Evolutionary conservation across 2,329 filamentous ascomycete species (phyloP).

Genomic region (Penicillium sp.): DNA sequence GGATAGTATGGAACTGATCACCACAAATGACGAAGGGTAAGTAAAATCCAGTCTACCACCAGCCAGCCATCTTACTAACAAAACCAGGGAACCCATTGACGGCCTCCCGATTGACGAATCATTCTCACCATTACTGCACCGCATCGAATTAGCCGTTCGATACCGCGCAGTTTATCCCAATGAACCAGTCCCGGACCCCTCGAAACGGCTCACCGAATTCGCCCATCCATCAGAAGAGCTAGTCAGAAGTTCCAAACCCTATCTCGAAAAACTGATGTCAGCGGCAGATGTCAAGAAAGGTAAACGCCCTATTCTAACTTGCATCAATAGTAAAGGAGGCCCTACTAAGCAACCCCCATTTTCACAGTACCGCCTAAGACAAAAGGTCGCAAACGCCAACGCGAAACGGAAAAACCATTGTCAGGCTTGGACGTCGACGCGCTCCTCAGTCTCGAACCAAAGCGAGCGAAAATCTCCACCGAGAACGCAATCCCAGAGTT

Average conservation of each 20-base stretch:
- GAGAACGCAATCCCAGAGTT: constrained; percentile 87
- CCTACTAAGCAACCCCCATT: constrained; percentile 19
- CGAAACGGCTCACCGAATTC: constrained; percentile 66
- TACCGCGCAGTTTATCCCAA: constrained; percentile 73
- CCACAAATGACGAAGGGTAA: constrained; percentile 70
- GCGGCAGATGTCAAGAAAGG: constrained; percentile 80
- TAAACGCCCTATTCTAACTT: constrained; percentile 27
- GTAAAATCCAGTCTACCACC: constrained; percentile 15
- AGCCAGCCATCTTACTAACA: constrained; percentile 7
- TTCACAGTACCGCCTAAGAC: constrained; percentile 68
- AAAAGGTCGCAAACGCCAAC: constrained; percentile 65
- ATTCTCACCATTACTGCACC: constrained; percentile 81
- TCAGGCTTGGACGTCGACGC: constrained; percentile 85
- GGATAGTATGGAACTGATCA: constrained; percentile 82
- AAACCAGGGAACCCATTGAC: constrained; percentile 53
- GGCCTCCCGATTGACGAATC: constrained; percentile 76
- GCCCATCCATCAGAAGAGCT: constrained; percentile 68
- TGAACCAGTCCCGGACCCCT: constrained; percentile 58
- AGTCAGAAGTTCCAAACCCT: constrained; percentile 54
- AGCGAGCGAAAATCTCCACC: constrained; percentile 52
- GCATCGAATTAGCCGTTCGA: constrained; percentile 79
- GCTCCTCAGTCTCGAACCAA: constrained; percentile 61
- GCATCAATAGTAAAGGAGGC: not conserved
- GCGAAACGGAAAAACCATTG: constrained; percentile 72
- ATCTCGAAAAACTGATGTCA: constrained; percentile 62